Evolutionary conservation across 1,284 basidiomycete species (phyloP).

Genomic region (Sparassis latifolia): DNA sequence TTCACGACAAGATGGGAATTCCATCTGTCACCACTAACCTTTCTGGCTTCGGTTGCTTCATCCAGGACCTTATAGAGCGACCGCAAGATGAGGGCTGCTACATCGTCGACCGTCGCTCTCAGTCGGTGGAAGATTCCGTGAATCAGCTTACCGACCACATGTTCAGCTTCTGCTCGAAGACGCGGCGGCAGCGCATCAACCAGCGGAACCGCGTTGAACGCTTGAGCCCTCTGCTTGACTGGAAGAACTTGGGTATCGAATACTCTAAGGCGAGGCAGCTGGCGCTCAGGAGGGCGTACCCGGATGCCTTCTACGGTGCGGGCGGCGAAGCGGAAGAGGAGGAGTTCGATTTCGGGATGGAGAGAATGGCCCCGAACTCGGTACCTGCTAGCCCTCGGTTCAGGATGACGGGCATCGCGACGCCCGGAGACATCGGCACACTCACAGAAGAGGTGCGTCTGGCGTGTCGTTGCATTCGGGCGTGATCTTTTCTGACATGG

Average conservation of each 20-base stretch:
- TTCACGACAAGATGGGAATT: conserved; percentile 78
- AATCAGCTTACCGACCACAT: conserved; percentile 70
- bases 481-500: not conserved
- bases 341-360: conserved; percentile 55
- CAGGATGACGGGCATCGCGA: conserved; percentile 65
- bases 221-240: conserved; percentile 88
- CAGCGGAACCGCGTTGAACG: conserved; percentile 97
- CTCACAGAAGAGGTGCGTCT: conserved; percentile 76
- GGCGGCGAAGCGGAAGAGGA: conserved; percentile 47
- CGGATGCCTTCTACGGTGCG: conserved; percentile 76
- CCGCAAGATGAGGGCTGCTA: conserved; percentile 87
- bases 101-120: conserved; percentile 89
- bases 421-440: conserved; percentile 91
- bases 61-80: conserved; percentile 96
- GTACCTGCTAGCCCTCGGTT: conserved; percentile 86
- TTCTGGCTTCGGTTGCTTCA: conserved; percentile 96
- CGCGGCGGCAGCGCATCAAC: conserved; percentile 95
- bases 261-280: conserved; percentile 95
- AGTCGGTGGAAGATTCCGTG: conserved; percentile 90
- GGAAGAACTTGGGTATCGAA: conserved; percentile 97
- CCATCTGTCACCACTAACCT: conserved; percentile 96
- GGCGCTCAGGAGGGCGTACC: conserved; percentile 90
- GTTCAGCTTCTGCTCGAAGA: conserved; percentile 80
- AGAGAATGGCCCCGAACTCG: conserved; percentile 66
- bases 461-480: not conserved